phyloP scores from a whole-genome alignment of 2,329 filamentous ascomycete genomes.

The Penicillium sp. region DNA sequence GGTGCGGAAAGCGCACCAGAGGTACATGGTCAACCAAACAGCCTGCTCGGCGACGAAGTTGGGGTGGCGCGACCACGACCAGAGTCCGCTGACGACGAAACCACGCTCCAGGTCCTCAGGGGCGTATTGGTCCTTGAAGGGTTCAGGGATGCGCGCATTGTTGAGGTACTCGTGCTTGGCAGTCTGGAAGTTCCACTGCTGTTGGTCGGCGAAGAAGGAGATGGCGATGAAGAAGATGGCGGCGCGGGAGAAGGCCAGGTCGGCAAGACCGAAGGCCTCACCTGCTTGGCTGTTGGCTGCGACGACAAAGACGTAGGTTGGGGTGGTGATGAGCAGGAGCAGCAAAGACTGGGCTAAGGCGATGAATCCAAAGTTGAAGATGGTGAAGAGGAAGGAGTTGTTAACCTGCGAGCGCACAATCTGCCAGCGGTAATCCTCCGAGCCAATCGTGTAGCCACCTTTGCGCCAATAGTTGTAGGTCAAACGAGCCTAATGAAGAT shows the following conservation, averaged over 20 bases:
- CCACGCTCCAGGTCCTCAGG: conserved; percentile 83
- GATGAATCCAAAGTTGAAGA: conserved; percentile 91
- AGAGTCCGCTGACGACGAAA: conserved; percentile 81
- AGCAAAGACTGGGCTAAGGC: conserved; percentile 79
- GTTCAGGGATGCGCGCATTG: conserved; percentile 67
- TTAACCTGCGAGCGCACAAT: conserved; percentile 68
- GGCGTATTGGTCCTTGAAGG: conserved; percentile 53
- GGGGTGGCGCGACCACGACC: conserved; percentile 85
- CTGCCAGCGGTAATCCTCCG: conserved; percentile 93
- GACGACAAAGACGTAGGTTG: conserved; percentile 81
- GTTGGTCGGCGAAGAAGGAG: conserved; percentile 82
- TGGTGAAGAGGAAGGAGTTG: conserved; percentile 74
- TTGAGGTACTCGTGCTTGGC: conserved; percentile 77
- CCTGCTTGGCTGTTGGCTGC: conserved; percentile 62
- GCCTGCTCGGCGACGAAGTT: conserved; percentile 93
- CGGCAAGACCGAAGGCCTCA: conserved; percentile 59
- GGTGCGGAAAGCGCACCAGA: conserved; percentile 79
- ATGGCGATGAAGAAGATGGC: conserved; percentile 61
- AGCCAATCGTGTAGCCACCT: conserved; percentile 84
- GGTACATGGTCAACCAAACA: conserved; percentile 85
- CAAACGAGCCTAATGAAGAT: conserved; percentile 62
- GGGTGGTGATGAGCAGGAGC: conserved; percentile 74
- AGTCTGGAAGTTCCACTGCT: conserved; percentile 87
- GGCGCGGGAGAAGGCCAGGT: conserved; percentile 56
- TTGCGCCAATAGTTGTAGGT: conserved; percentile 98